Percentiles rank a stretch among this genome's conserved stretches.
These are phyloP conservation scores for Podaxis sp. DNA, from an alignment of 768 basidiomycete genomes.

Conservation along the genomic window DNA sequence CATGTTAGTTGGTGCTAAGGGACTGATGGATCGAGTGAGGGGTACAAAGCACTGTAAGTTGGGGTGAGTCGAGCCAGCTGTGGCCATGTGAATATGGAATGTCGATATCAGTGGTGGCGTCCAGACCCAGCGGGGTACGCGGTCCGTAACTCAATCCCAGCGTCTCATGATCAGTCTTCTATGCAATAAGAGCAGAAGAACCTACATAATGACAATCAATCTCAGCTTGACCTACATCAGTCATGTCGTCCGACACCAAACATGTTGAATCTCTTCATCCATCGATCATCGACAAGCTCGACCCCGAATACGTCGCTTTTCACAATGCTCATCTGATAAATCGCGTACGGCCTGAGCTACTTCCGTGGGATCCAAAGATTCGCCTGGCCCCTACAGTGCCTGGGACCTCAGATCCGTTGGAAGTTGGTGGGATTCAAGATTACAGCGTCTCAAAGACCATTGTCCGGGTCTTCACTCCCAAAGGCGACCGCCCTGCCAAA, in stretches of 20 bases:
- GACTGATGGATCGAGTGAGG: no score
- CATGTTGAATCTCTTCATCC: conserved; percentile 57
- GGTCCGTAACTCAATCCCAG: no score
- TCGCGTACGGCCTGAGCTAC: conserved; percentile 47
- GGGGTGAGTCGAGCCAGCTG: no score
- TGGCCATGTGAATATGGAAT: no score
- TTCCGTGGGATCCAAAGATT: conserved; percentile 60
- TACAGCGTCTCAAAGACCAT: conserved; percentile 49
- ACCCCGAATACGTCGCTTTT: conserved; percentile 66
- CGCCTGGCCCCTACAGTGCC: conserved; percentile 53
- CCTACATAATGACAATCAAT: background rate
- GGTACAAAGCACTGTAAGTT: no score
- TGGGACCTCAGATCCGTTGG: conserved; percentile 53
- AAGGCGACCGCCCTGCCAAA: conserved; percentile 40
- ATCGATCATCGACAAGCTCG: conserved; percentile 52
- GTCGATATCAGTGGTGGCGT: no score
- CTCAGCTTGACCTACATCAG: background rate
- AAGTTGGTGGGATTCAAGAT: conserved; percentile 55
- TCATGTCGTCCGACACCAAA: conserved; percentile 5
- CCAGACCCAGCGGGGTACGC: no score
- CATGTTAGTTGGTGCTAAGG: no score
- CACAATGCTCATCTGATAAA: conserved; percentile 50
- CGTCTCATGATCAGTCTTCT: background rate
- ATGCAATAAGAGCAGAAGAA: background rate
- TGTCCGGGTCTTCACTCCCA: conserved; percentile 65